Evolutionary conservation across 306 rosid genomes (phyloP), one percentile per base, ranked within the genome.

Genomic region (Pterocarpus macrocarpus): DNA sequence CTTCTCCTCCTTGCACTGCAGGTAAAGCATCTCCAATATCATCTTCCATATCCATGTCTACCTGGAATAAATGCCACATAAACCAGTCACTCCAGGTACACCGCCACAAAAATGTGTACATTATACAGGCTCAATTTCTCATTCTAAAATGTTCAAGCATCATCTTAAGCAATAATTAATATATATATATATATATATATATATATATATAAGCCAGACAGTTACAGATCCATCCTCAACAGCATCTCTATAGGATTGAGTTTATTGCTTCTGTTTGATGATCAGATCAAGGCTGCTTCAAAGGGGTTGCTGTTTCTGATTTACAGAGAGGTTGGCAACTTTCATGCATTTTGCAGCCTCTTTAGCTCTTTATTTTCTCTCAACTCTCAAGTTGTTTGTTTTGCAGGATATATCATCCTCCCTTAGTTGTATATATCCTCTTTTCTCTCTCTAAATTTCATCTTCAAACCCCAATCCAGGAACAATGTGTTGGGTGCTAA

Each of bases 21-120:
- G 87, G 80, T 7, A 77, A 53, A 58, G 75, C 59, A 50, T 78
- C 92, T 57, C 83, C 90, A 71, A 79, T 8, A 82, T 88, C 96
- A 71, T 93, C 99, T 76, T 89, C 99, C 97, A 90, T 93, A 81
- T 92, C 97, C 98, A 95, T 95, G 89, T 95, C 99, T 73, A 95
- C 98, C 99, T 95, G 89, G 79, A 75, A 85, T 70, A 88, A 30
- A 63, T 64, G 57, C 17, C 76, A 83, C 22, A 55, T 38, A 73
- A 79, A 75, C 73, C 61, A 64, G 38, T 50, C 77, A 79, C 71
- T 64, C 22, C 68, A 74, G 47, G 49, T 22, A 12, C 49, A 34
- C 50, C 5, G 5, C 45, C 9, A 15, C 16, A 64, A 64, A 67
- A 39, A 45, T 39, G n/a, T 58, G 47, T 28, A 38, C 13, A 73